Evolutionary conservation across 148 eudicot species (phyloP), one percentile per base, ranked within the genome.

Genomic region (Persicaria tinctoria): DNA sequence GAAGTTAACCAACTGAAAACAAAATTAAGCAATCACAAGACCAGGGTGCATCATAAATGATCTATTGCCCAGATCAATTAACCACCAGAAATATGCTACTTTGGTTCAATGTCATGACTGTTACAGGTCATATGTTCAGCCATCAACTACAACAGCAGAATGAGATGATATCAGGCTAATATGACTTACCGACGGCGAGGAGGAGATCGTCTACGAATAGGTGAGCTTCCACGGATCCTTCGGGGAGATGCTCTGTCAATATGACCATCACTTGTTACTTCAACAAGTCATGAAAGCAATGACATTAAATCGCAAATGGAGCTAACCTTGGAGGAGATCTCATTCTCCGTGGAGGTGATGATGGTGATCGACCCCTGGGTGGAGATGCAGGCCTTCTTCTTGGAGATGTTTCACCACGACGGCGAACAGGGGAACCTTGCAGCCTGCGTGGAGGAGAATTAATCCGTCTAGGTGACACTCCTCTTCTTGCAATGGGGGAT

Each of bases 301-400:
- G 44, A 38, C 41, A 12, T 32, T 1, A 0, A 72, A 8, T 5
- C 17, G 48, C 49, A 8, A 62, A 12, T 41, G 64, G 50, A 51
- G 49, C 85, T 68, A 76, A 92, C 98, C 97, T 95, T 74, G 79
- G 75, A 63, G 98, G 97, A 55, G 96, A 87, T 80, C 97, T 83
- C 64, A 78, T 81, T 47, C 98, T 84, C 77, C 93, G 87, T 73
- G 85, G 80, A 11, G 97, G 94, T 56, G 98, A 83, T 53, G 92
- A 89, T 45, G 96, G 86, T 38, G 90, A 90, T 74, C 92, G 92
- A 64, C 93, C 92, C 83, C 76, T 54, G 5, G 18, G 70, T 66
- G 97, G 91, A 66, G 96, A 89, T 72, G 83, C 80, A 82, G 85
- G 93, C 76, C 98, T 84, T 80, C 96, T 91, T 79, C 97, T 85